Base-by-base conservation (phyloP, 2,329 filamentous ascomycete genomes). In the Apiospora koreana region DNA sequence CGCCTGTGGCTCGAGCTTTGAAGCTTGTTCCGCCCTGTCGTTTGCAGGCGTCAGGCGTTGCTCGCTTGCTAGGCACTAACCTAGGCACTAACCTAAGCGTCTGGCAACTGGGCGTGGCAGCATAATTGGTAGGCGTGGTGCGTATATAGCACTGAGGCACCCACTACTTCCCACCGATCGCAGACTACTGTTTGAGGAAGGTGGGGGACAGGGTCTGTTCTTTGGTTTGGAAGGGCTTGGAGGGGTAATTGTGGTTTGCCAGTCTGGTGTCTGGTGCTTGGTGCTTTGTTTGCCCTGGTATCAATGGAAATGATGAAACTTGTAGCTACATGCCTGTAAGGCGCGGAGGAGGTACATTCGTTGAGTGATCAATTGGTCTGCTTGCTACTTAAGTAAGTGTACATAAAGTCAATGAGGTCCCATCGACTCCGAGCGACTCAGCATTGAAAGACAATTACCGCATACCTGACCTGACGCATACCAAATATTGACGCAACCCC, bases 181-280 rank as follows among this genome's bases (percentile, higher is more conserved):
- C 48, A 31, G 16, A 35, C 50, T 62, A 62, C 54, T 62, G 54
- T 38, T 62, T 62, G 54, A 38, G 54, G 54, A 38, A 62, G 54
- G 54, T 62, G 54, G 54, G 54, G 54, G 54, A 58, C 31, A n/a
- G 54, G 54, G 54, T 62, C 31, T 62, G 54, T 38, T 35, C 54
- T 38, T 62, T 62, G 38, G 54, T 38, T 38, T 62, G 28, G 54
- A 62, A 35, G 54, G 31, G 31, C 38, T 38, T 58, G 28, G 54
- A 58, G 54, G 54, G 54, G 54, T 62, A 62, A 62, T 35, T 62
- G 41, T 16, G 4, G 35, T 43, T 10, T n/a, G n/a, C n/a, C n/a
- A n/a, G n/a, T n/a, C n/a, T n/a, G n/a, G n/a, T n/a, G n/a, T n/a
- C n/a, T n/a, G n/a, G n/a, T n/a, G n/a, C n/a, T 1, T 31, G 9